Evolutionary conservation across 352 stramenopile species (phyloP).

Genomic region (Elongisporangium prolatum): DNA sequence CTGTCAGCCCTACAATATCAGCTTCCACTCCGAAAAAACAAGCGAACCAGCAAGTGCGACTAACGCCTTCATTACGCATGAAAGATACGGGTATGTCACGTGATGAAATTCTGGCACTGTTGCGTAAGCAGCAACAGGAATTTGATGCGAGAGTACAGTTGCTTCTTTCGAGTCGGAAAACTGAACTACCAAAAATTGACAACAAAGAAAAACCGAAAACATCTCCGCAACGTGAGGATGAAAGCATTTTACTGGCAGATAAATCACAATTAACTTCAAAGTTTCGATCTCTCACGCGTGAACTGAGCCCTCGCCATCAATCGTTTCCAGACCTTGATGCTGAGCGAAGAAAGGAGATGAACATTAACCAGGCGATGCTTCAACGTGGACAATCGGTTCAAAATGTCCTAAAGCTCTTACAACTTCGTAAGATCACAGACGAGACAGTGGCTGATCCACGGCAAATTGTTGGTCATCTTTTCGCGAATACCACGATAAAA

Average conservation of each 20-base stretch:
- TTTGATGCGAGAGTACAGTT: neutral
- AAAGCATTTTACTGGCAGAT: neutral
- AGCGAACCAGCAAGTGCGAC: neutral
- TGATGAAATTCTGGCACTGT: slow-evolving; percentile 19
- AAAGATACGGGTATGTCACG: slow-evolving; percentile 15
- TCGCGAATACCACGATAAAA: neutral
- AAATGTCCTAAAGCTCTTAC: slow-evolving; percentile 54
- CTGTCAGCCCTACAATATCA: neutral
- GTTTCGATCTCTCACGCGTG: neutral
- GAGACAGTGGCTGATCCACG: neutral
- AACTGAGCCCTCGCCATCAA: neutral
- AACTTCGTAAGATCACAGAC: slow-evolving; percentile 30
- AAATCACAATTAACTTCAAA: neutral
- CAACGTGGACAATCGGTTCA: slow-evolving; percentile 25
- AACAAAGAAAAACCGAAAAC: neutral
- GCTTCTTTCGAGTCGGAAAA: neutral
- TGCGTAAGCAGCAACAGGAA: slow-evolving; percentile 17
- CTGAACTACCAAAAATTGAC: neutral
- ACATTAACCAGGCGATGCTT: neutral
- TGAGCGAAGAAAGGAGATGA: neutral
- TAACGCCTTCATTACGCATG: neutral
- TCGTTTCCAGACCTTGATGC: neutral
- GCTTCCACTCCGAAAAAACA: neutral
- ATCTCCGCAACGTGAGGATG: neutral
- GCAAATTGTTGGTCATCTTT: neutral